Evolutionary conservation across 768 basidiomycete genomes (phyloP), one percentile per base, ranked within the genome.

Genomic region (Mycena haematopus): DNA sequence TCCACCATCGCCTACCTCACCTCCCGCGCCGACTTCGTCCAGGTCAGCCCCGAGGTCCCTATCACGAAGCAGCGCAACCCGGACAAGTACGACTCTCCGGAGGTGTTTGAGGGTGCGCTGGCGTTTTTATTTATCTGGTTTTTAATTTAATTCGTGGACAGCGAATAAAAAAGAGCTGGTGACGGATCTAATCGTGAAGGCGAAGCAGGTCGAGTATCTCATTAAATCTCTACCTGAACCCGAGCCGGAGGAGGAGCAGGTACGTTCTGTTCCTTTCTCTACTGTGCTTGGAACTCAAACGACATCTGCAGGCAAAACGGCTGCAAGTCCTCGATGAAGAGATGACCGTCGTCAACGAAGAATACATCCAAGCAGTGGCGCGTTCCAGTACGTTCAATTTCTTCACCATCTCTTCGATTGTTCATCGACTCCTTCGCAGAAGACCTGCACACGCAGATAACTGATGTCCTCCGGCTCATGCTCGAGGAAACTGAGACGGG

Each of bases 121-220:
- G 9, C 5, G 3, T 10, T 19, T 13, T 19, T 31, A 4, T 31
- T n/a, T n/a, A 7, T n/a, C 40, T n/a, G 19, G 17, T 42, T 7
- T 42, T 42, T 42, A n/a, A 42, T n/a, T 8, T 10, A 17, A n/a
- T 42, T 21, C 21, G 25, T 31, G 29, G 9, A 17, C 21, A 95
- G 94, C 86, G 14, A 95, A 92, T 77, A 86, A 90, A 73, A 89
- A 85, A 66, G 93, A 96, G 73, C 86, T 96, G 22, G 92, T 95
- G 3, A 77, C 83, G 17, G 94, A 96, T 70, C 79, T 96, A 42
- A 83, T 95, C 42, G 82, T 86, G 42, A 95, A 96, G 70, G 92
- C 93, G 17, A 96, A 96, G 70, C 92, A 95, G 73, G 84, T 96
- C 45, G 90, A 96, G 68, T 89, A 86, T 69, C 83, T 96, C 52